Evolutionary conservation across 2,329 filamentous ascomycete species (phyloP).

Genomic region (Cercospora zeina): DNA sequence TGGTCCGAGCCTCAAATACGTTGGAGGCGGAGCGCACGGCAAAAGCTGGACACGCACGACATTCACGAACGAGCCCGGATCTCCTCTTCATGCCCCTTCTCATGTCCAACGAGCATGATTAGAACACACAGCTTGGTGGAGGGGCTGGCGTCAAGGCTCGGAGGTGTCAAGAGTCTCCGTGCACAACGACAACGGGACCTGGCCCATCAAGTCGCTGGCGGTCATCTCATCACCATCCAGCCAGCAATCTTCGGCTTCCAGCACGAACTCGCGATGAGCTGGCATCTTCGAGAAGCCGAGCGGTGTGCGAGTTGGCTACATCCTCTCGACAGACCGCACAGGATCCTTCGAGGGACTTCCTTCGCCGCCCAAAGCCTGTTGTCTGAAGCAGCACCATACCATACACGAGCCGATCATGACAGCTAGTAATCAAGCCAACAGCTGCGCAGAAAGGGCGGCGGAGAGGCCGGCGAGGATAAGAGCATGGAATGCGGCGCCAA

Average conservation of each 20-base stretch:
- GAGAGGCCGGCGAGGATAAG: not conserved
- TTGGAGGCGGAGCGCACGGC: not conserved
- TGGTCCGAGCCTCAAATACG: not conserved
- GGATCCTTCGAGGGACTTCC: not conserved
- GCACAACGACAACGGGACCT: not conserved
- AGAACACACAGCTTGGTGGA: not conserved
- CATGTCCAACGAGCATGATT: not conserved
- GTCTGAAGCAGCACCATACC: not conserved
- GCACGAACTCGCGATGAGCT: not conserved
- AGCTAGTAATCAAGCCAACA: not conserved
- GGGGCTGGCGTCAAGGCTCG: not conserved
- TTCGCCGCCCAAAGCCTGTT: not conserved
- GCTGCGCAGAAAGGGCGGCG: not conserved
- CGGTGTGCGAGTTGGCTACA: not conserved
- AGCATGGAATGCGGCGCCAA: not conserved
- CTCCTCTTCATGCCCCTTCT: not conserved
- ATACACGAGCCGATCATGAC: not conserved
- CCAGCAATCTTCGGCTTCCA: not conserved
- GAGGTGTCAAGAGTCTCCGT: not conserved
- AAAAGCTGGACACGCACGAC: not conserved
- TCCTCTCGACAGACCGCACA: not conserved
- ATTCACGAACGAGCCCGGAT: not conserved
- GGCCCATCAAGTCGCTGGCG: not conserved
- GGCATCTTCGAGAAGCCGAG: not conserved
- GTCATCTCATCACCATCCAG: not conserved